Evolutionary conservation across 2,329 filamentous ascomycete species (phyloP), one percentile per base, ranked within the genome.

Genomic region (Neofusicoccum laricinum): DNA sequence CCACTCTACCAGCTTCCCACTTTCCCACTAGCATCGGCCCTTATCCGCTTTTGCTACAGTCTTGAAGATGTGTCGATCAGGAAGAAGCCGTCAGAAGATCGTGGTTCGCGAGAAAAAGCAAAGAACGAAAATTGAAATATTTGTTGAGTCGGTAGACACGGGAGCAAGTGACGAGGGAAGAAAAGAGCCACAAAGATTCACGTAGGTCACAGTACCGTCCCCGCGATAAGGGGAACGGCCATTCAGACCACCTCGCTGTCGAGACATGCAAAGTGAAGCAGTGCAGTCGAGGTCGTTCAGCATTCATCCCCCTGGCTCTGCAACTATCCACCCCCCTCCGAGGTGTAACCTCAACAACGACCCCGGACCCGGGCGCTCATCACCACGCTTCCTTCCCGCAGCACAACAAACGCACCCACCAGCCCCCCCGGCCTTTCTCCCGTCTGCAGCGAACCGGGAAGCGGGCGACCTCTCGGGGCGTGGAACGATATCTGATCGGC

Each of bases 341-440:
- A 45, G 6, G 41, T 59, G 55, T 46, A 59, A 46, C 55, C 55
- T 46, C 55, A 40, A 45, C 25, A 32, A 38, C 36, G 14, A 43
- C 55, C 55, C 40, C 25, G 25, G 41, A 59, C 55, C 55, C 55
- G 41, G 53, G n/a, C 43, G 55, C 55, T 36, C 38, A 59, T 59
- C 55, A 36, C 36, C 25, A 14, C 36, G 8, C 38, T 43, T 14
- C 40, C 55, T 46, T 46, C 40, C 41, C 40, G 55, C 41, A 19
- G 41, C 55, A 45, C 40, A 19, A 36, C 40, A 45, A 21, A 30
- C 30, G 36, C 25, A 38, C 14, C 36, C 34, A 36, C 5, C 5
- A 36, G 5, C 34, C 34, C 34, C 34, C 5, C 40, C 40, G 15
- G 10, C 15, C 40, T 36, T 15, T 21, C 15, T 21, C n/a, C 41